A percentile compares a stretch with the other conserved stretches of the same genome.
Conservation (phyloP, 257 asterid genomes). For the Schizonepeta tenuifolia region DNA sequence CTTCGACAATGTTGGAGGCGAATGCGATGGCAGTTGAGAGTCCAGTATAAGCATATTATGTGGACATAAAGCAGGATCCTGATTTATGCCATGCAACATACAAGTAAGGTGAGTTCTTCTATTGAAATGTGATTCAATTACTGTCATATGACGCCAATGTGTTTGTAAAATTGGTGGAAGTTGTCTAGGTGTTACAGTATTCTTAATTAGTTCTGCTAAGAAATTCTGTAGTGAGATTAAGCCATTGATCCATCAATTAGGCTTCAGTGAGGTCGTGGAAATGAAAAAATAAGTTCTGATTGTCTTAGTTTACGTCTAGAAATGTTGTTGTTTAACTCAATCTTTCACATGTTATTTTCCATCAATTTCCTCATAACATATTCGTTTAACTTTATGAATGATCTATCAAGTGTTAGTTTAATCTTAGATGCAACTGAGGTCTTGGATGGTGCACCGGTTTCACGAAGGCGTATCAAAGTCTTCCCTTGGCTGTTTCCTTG, state of each 20-base stretch:
- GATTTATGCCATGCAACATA: not conserved
- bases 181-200: not conserved
- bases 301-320: not conserved
- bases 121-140: not conserved
- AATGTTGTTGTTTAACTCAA: not conserved
- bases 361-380: no score
- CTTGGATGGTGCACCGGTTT: not conserved
- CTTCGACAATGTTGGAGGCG: not conserved
- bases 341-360: not conserved
- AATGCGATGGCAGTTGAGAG: not conserved
- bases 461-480: not conserved
- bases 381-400: not conserved
- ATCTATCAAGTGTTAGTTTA: not conserved
- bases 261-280: not conserved
- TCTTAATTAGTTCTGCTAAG: not conserved
- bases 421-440: not conserved
- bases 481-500: not conserved
- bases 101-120: not conserved
- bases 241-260: no score
- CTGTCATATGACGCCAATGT: not conserved
- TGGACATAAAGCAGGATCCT: not conserved
- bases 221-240: not conserved
- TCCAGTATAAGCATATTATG: not conserved
- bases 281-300: not conserved
- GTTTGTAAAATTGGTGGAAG: not conserved